Evolutionary conservation across 2,329 filamentous ascomycete genomes (phyloP), one percentile per base, ranked within the genome.

Genomic region (Paecilomyces variotii): DNA sequence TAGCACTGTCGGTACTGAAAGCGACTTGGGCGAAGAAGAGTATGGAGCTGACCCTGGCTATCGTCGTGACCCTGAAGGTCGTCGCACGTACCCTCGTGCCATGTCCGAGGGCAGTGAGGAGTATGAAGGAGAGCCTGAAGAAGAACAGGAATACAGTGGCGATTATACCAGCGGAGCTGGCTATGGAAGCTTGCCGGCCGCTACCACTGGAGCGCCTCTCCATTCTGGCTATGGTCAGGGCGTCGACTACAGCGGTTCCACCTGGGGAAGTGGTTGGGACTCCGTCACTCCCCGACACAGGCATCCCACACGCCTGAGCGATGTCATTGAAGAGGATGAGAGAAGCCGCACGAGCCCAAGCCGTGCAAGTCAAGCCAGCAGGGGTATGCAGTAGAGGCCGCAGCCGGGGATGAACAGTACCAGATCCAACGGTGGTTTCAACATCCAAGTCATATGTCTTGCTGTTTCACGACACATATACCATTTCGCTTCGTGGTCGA

Each of bases 271-370:
- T 2, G 87, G 84, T 14, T 95, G 90, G 90, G 89, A 94, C 62
- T 75, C 77, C n/a, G 79, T 90, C 62, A 87, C 87, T 26, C 83
- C 86, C 4, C 72, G 79, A 58, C 91, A 96, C 73, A 90, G 94
- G 65, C 91, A 96, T 74, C 91, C 91, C 0, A 96, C 91, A 7
- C 80, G 92, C 58, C 78, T 96, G 62, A 96, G 91, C 72, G 91
- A 96, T 74, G 91, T 96, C 28, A 82, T 94, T 30, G 88, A 91
- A 69, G 91, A 95, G 63, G 90, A 94, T 64, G 90, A 95, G 74
- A 81, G 86, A 55, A 90, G 88, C 57, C 74, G 77, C 32, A 80
- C 79, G n/a, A 81, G 75, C 70, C 84, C 88, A 25, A 90, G 88
- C 12, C 89, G 88, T 64, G 86, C 85, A 10, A 87, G 86, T 70